A percentile compares a stretch with the other conserved stretches of the same genome.
phyloP scores from a whole-genome alignment of 2,329 filamentous ascomycete genomes.

The Venturia effusa region DNA sequence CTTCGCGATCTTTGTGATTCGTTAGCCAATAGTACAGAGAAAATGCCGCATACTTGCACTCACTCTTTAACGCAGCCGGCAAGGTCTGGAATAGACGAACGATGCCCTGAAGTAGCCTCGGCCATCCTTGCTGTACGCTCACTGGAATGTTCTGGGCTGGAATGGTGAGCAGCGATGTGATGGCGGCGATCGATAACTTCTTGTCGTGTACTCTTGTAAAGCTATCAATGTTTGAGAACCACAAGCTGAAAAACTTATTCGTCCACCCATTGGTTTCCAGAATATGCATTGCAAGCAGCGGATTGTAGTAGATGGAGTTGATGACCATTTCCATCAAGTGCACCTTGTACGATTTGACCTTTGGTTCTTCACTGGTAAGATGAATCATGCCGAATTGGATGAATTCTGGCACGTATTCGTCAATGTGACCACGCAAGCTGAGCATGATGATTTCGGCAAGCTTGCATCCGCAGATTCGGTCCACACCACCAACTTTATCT shows the following conservation, averaged over 20 bases:
- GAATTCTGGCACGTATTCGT: constrained; percentile 81
- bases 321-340: constrained; percentile 99
- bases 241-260: constrained; percentile 96
- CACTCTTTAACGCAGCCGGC: constrained; percentile 76
- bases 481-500: constrained; percentile 83
- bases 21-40: constrained; percentile 16
- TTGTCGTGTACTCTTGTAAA: constrained; percentile 96
- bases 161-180: constrained; percentile 72
- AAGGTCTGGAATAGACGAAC: constrained; percentile 87
- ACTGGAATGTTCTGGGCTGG: constrained; percentile 70
- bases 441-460: constrained; percentile 96
- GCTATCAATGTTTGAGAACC: constrained; percentile 92
- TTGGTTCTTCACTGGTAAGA: constrained; percentile 62
- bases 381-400: constrained; percentile 81
- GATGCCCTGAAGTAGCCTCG: constrained; percentile 76
- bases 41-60: constrained; percentile 22
- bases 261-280: constrained; percentile 92
- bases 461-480: constrained; percentile 95
- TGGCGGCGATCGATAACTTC: constrained; percentile 93
- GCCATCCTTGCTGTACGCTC: constrained; percentile 95
- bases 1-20: constrained; percentile 59
- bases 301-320: constrained; percentile 97
- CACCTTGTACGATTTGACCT: constrained; percentile 87
- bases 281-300: constrained; percentile 68
- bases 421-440: constrained; percentile 77